A percentile compares a stretch with the other conserved stretches of the same genome.
These are phyloP conservation scores for Pelargonium citronellum DNA, from an alignment of 441 rosid species.

Conservation along the genomic window DNA sequence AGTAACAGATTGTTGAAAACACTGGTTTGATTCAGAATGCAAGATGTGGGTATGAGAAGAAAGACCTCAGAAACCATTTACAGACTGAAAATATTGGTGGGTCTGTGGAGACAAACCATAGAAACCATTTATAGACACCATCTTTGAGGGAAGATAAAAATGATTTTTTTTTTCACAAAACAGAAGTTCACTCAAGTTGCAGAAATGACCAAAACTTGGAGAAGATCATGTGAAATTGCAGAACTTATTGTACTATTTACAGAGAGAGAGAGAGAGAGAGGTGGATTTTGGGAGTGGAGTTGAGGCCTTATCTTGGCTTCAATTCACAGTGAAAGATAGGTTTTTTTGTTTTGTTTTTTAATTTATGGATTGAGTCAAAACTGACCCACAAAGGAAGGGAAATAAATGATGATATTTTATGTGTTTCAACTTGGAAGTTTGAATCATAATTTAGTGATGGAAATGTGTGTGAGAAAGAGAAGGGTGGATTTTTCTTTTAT, in stretches of 20 bases:
- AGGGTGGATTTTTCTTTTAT: background rate
- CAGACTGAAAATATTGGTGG: background rate
- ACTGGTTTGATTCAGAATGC: constrained; percentile 13
- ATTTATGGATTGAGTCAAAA: constrained; percentile 33
- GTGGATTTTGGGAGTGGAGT: background rate
- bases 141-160: too few relatives aligned
- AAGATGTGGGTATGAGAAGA: background rate
- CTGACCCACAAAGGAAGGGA: constrained; percentile 28
- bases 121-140: too few relatives aligned
- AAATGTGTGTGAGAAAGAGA: background rate
- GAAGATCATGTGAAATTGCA: too few relatives aligned
- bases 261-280: constrained; percentile 9
- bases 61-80: constrained; percentile 16
- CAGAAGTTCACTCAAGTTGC: too few relatives aligned
- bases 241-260: background rate
- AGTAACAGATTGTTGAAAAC: too few relatives aligned
- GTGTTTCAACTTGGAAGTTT: constrained; percentile 27
- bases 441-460: constrained; percentile 23
- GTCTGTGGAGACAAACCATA: constrained; percentile 13
- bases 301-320: constrained; percentile 17
- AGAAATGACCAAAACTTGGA: too few relatives aligned
- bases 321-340: constrained; percentile 7
- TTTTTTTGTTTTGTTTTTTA: background rate
- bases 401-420: constrained; percentile 13
- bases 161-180: too few relatives aligned